Evolutionary conservation across 2,329 filamentous ascomycete genomes (phyloP).

Genomic region (Cadophora sp.): DNA sequence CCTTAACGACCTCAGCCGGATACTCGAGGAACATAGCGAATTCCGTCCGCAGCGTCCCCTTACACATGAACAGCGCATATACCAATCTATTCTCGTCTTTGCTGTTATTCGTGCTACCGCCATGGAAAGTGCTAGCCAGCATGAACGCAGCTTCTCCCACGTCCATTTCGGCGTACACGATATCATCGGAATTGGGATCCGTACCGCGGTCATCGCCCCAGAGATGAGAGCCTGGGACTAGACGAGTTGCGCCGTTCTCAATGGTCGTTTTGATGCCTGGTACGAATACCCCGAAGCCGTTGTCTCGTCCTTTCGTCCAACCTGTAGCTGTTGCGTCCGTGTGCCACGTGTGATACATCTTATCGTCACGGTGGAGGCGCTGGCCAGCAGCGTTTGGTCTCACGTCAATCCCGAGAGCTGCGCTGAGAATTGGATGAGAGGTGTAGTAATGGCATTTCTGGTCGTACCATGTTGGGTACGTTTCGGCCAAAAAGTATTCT

Average conservation of each 20-base stretch:
- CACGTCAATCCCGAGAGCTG: conserved; percentile 31
- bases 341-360: conserved; percentile 33
- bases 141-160: conserved; percentile 33
- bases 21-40: conserved; percentile 30
- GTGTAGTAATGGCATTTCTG: conserved; percentile 26
- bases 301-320: conserved; percentile 27
- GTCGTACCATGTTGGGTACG: conserved; percentile 32
- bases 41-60: conserved; percentile 28
- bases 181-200: conserved; percentile 20
- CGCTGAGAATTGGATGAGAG: conserved; percentile 28
- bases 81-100: conserved; percentile 28
- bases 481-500: conserved; percentile 30
- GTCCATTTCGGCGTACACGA: conserved; percentile 31
- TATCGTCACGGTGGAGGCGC: conserved; percentile 30
- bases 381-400: conserved; percentile 28
- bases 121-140: conserved; percentile 32
- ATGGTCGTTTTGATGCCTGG: conserved; percentile 28
- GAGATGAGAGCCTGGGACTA: conserved; percentile 34
- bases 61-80: conserved; percentile 31
- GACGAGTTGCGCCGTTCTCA: conserved; percentile 31
- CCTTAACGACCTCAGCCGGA: conserved; percentile 27
- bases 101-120: conserved; percentile 29
- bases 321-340: conserved; percentile 26
- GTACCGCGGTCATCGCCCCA: conserved; percentile 33
- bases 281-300: conserved; percentile 30